Conservation (phyloP, 768 basidiomycete genomes). For the Mycena albidolilacea region DNA sequence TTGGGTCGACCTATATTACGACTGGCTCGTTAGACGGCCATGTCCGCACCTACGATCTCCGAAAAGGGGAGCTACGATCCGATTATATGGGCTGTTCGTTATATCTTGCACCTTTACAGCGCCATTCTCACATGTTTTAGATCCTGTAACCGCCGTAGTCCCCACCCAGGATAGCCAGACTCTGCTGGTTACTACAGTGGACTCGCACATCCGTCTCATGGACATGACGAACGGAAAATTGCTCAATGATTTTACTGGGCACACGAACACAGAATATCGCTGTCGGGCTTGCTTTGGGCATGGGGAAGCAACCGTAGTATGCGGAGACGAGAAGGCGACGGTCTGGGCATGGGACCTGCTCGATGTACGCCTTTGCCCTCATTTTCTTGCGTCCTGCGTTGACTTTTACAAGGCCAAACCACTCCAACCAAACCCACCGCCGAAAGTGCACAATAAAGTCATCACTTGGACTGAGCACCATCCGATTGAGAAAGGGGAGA, state of each 20-base stretch:
- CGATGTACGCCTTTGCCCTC: constrained; percentile 66
- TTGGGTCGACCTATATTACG: constrained; percentile 76
- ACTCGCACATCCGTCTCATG: constrained; percentile 89
- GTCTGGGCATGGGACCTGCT: constrained; percentile 96
- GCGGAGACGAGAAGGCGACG: constrained; percentile 91
- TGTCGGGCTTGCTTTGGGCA: constrained; percentile 88
- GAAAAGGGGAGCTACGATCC: constrained; percentile 90
- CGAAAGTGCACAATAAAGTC: constrained; percentile 84
- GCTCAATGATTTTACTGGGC: constrained; percentile 89
- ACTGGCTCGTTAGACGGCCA: constrained; percentile 94
- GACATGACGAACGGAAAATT: constrained; percentile 86
- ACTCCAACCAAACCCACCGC: constrained; percentile 80
- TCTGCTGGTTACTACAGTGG: constrained; percentile 86
- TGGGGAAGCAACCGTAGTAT: constrained; percentile 84
- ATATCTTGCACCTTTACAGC: neutral
- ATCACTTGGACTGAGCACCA: constrained; percentile 96
- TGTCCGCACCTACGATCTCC: constrained; percentile 94
- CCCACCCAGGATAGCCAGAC: constrained; percentile 87
- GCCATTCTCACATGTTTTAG: constrained; percentile 55
- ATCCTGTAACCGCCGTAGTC: constrained; percentile 88
- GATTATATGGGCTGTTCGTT: constrained; percentile 93
- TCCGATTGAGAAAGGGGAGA: constrained; percentile 83
- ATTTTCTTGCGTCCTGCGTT: constrained; percentile 17
- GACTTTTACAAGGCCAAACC: constrained; percentile 70
- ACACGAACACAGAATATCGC: constrained; percentile 81